Conservation (phyloP, 129 eudicot genomes). For the Centaurea solstitialis region DNA sequence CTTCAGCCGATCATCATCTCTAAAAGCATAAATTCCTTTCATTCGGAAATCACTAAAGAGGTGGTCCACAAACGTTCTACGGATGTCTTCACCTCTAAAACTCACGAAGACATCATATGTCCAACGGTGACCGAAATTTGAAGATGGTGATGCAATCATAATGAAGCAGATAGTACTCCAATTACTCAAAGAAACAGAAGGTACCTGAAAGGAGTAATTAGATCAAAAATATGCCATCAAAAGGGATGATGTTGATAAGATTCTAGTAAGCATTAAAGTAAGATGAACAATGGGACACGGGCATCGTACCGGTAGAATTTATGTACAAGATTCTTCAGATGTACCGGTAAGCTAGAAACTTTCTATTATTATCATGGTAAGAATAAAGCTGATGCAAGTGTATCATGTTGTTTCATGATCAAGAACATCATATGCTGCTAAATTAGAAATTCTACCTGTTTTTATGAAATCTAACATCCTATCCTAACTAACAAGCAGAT, state of each 20-base stretch:
- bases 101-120: constrained; percentile 31
- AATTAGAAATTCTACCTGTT: not conserved
- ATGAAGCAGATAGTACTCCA: not conserved
- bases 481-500: not conserved
- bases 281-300: too few relatives aligned
- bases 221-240: not conserved
- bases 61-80: constrained; percentile 29
- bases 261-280: too few relatives aligned
- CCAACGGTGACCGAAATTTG: constrained; percentile 11
- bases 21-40: constrained; percentile 26
- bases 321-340: too few relatives aligned
- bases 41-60: constrained; percentile 22
- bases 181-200: constrained; percentile 1
- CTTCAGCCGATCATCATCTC: constrained; percentile 17
- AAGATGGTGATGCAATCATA: constrained; percentile 15
- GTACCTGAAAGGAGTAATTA: constrained; percentile 5
- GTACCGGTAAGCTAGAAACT: too few relatives aligned
- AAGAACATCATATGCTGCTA: not conserved
- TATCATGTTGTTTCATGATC: too few relatives aligned
- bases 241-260: not conserved
- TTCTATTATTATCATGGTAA: too few relatives aligned
- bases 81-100: constrained; percentile 36
- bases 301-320: too few relatives aligned
- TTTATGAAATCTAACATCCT: too few relatives aligned
- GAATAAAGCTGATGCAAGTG: too few relatives aligned